These are phyloP conservation scores for Debaryomyces subglobosus DNA, from an alignment of 1,139 yeast species.

Conservation along the genomic window DNA sequence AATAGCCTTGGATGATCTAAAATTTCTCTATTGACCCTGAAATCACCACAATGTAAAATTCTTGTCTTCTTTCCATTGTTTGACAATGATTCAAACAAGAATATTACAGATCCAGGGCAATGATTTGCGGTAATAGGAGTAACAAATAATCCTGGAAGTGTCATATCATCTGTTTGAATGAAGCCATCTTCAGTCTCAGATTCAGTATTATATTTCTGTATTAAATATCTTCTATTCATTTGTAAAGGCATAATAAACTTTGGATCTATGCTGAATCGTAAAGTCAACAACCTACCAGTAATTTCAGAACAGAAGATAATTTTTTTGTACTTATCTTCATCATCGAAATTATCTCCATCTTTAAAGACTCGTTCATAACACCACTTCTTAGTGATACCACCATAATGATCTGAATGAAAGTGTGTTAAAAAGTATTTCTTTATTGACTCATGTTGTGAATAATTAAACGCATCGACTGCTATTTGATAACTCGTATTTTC, in stretches of 20 bases:
- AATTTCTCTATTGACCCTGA: slow-evolving; percentile 64
- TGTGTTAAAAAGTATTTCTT: slow-evolving; percentile 68
- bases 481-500: slow-evolving; percentile 30
- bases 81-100: slow-evolving; percentile 61
- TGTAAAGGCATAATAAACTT: slow-evolving; percentile 53
- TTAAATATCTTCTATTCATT: slow-evolving; percentile 40
- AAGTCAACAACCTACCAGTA: slow-evolving; percentile 60
- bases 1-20: slow-evolving; percentile 35
- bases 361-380: slow-evolving; percentile 44
- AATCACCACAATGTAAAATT: slow-evolving; percentile 89
- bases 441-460: slow-evolving; percentile 48
- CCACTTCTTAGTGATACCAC: slow-evolving; percentile 83
- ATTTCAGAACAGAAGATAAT: slow-evolving; percentile 70
- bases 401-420: slow-evolving; percentile 93
- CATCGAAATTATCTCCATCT: slow-evolving; percentile 27
- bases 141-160: slow-evolving; percentile 55
- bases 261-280: slow-evolving; percentile 58
- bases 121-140: slow-evolving; percentile 84
- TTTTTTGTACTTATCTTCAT: slow-evolving; percentile 45
- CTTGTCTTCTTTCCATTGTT: slow-evolving; percentile 28
- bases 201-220: slow-evolving; percentile 21
- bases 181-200: slow-evolving; percentile 18
- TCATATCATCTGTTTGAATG: slow-evolving; percentile 12
- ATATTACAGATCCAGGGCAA: slow-evolving; percentile 92
- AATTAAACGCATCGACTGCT: slow-evolving; percentile 73